Base-by-base conservation (phyloP, 208 protist genomes). In the Crithidia thermophila region DNA sequence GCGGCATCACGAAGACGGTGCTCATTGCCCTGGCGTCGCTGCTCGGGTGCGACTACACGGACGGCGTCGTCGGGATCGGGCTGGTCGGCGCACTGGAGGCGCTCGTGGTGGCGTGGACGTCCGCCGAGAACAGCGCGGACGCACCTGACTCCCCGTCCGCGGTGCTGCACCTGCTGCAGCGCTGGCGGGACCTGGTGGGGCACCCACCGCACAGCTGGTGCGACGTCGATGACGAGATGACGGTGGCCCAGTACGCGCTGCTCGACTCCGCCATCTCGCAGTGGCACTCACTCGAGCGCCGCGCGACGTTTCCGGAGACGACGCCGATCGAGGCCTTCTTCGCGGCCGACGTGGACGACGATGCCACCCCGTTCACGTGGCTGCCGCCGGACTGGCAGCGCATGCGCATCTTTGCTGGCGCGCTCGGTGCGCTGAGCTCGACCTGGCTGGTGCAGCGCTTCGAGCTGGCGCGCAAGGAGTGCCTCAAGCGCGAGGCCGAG, bases 41-140 rank as follows among this genome's bases (percentile, higher is more conserved):
- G 9, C 85, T 99, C n/a, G 97, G 97, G n/a, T 96, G 85, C 51
- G 97, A 99, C 75, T 99, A 99, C 82, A 92, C 86, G 4, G 86
- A 97, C 16, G 97, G 97, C 14, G 81, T 98, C 34, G 13, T 67
- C 20, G 94, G 95, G 46, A 82, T 99, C 21, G 94, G 94, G 8
- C 53, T 96, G 11, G 59, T 84, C 2, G 85, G 83, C 21, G 77
- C 86, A 4, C 59, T 96, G 27, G 67, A 83, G 34, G 85, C 84
- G 4, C 60, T 96, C 6, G 70, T 79, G 2, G 58, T 81, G 36
- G 34, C 83, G 7, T 95, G 90, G 87, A 47, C 58, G 2, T n/a
- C 56, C 8, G 21, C 2, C 21, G 51, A 68, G 20, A 56, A 47
- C 34, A 18, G 33, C 14, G 37, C 55, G 25, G 46, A 60, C 43